phyloP scores from a whole-genome alignment of 83 land plant genomes.

The Picea abies region DNA sequence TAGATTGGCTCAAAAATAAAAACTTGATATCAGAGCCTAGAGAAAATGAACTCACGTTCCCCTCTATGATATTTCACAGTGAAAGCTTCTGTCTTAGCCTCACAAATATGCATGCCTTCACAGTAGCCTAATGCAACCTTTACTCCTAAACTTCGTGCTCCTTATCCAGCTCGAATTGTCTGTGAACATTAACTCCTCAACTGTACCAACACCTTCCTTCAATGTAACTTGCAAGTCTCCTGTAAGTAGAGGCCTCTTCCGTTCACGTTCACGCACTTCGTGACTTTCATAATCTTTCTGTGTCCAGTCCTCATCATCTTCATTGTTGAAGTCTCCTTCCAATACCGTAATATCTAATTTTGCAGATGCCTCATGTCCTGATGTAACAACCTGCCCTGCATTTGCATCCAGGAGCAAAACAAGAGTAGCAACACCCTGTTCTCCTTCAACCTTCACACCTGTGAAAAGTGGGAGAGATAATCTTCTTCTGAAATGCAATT shows the following conservation, averaged over 20 bases:
- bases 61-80: constrained; percentile 88
- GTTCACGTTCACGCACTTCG: constrained; percentile 80
- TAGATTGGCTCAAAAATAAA: too few relatives aligned
- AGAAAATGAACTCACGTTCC: constrained; percentile 56
- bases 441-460: constrained; percentile 78
- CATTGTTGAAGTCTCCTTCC: constrained; percentile 84
- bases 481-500: constrained; percentile 52
- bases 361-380: too few relatives aligned
- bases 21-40: too few relatives aligned
- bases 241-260: constrained; percentile 80
- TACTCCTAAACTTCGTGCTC: constrained; percentile 79
- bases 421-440: constrained; percentile 67
- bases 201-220: constrained; percentile 81
- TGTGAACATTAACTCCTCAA: constrained; percentile 79
- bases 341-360: constrained; percentile 39
- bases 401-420: constrained; percentile 53
- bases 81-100: constrained; percentile 86
- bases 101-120: constrained; percentile 73
- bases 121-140: constrained; percentile 62
- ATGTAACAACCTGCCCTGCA: too few relatives aligned
- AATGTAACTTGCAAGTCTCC: constrained; percentile 74
- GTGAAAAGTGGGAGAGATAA: constrained; percentile 69
- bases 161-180: constrained; percentile 94
- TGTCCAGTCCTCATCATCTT: constrained; percentile 78
- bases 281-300: constrained; percentile 75